Percentiles rank a stretch among this genome's conserved stretches.
phyloP scores from a whole-genome alignment of 495 filamentous ascomycete species.

The Aspergillus diversus region DNA sequence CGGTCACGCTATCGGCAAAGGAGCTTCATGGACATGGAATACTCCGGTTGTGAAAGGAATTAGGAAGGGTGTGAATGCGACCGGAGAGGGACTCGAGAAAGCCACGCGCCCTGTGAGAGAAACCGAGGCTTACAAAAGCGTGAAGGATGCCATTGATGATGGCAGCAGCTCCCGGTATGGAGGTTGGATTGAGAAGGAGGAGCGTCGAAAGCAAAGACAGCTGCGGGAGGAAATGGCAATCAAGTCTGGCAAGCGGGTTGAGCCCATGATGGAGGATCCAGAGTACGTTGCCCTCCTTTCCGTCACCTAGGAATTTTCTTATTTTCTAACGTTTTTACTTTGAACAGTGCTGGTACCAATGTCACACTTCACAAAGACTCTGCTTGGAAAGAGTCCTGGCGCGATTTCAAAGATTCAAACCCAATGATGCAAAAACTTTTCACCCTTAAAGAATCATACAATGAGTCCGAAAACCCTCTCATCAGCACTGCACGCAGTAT shows the following conservation, averaged over 20 bases:
- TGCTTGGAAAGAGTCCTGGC: constrained; percentile 94
- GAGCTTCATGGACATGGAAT: constrained; percentile 96
- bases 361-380: constrained; percentile 96
- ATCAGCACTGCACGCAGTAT: constrained; percentile 92
- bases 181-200: constrained; percentile 94
- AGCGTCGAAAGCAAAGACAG: constrained; percentile 77
- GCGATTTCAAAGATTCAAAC: constrained; percentile 84
- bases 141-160: constrained; percentile 96
- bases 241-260: constrained; percentile 45
- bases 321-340: constrained; percentile 27
- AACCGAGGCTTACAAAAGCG: constrained; percentile 90
- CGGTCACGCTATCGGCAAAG: constrained; percentile 81
- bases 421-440: constrained; percentile 89
- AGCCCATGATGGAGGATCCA: constrained; percentile 77
- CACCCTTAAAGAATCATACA: constrained; percentile 77
- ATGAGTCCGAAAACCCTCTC: constrained; percentile 95
- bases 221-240: constrained; percentile 68
- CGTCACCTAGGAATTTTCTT: neutral
- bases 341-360: constrained; percentile 81
- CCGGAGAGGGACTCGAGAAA: constrained; percentile 86
- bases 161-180: constrained; percentile 95
- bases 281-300: constrained; percentile 65
- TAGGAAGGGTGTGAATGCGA: constrained; percentile 80
- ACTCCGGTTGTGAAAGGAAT: constrained; percentile 90
- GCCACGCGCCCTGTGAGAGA: constrained; percentile 91